Evolutionary conservation across 2,329 filamentous ascomycete genomes (phyloP), one percentile per base, ranked within the genome.

Genomic region (Aspergillus fijiensis): DNA sequence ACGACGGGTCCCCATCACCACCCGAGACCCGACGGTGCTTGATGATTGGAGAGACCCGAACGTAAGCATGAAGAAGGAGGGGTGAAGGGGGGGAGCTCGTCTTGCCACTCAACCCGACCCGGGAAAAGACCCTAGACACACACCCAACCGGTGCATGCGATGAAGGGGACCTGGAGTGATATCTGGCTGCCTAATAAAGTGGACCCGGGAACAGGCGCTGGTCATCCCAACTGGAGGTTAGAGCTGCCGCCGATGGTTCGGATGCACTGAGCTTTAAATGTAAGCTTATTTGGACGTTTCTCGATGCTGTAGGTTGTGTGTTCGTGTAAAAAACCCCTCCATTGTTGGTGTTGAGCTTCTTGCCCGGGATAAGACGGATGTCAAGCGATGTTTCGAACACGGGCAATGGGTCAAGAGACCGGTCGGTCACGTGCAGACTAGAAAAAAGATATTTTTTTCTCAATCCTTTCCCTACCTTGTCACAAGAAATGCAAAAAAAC

Each of bases 271-370:
- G 29, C 25, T 56, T 64, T 51, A 59, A 60, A 62, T 60, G 62
- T 66, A 66, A 66, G 64, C 64, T 66, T 66, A 66, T 60, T 54
- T 65, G 21, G 29, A 63, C 59, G 48, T 59, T 47, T 5, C 11
- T 27, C 33, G 31, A 31, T 47, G 9, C 11, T 53, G 39, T 48
- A 49, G n/a, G 48, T 16, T 23, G 52, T 5, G 12, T 35, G n/a
- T 23, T 23, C 23, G 23, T 23, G 23, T 23, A 23, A 23, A 23
- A 23, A 35, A 6, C 16, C 7, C 3, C 14, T 42, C 19, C 39
- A 50, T 29, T 33, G 42, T 14, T 55, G 25, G 49, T 58, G n/a
- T 19, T 58, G 49, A 58, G 45, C 29, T 35, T 14, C 27, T 35
- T 25, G 33, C 47, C 48, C 49, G 2, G 31, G 25, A 33, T 27